Percentiles rank a stretch among this genome's conserved stretches.
Evolutionary conservation across 2,329 filamentous ascomycete genomes (phyloP).

Genomic region (Trichoderma harzianum): DNA sequence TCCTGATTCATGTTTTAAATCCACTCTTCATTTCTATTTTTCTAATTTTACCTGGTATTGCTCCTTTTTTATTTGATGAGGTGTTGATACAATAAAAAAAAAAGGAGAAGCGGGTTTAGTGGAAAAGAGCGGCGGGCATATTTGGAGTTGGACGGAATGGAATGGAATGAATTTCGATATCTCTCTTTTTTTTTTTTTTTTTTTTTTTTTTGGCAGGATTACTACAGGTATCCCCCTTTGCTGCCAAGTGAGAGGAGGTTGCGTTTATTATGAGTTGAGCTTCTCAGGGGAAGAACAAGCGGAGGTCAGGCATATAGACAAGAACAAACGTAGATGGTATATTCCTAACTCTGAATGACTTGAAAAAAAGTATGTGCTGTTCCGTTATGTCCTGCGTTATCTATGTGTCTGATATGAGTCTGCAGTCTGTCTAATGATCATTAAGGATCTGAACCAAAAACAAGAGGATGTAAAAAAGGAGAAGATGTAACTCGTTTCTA

Average conservation of each 20-base stretch:
- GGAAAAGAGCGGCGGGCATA: slow-evolving; percentile 10
- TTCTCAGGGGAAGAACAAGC: not conserved
- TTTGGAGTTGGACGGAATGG: slow-evolving; percentile 11
- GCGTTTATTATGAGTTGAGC: not conserved
- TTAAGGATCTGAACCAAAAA: not conserved
- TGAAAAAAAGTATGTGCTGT: not conserved
- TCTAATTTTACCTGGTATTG: not conserved
- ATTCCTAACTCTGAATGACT: not conserved
- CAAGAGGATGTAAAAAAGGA: not conserved
- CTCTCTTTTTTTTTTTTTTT: not conserved
- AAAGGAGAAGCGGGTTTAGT: not conserved
- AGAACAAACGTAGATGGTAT: slow-evolving; percentile 4
- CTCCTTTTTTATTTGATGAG: not conserved
- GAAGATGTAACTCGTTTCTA: not conserved
- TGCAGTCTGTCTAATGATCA: not conserved
- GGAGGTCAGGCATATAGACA: not conserved
- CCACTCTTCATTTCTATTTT: not conserved
- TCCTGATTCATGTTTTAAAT: not conserved
- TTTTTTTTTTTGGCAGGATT: not conserved
- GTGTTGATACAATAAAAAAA: not conserved
- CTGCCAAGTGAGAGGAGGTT: not conserved
- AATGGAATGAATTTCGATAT: not conserved
- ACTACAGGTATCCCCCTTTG: not conserved
- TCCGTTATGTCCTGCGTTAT: not conserved
- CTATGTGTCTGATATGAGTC: not conserved